phyloP scores from a whole-genome alignment of 495 filamentous ascomycete species.

The Aspergillus taichungensis region DNA sequence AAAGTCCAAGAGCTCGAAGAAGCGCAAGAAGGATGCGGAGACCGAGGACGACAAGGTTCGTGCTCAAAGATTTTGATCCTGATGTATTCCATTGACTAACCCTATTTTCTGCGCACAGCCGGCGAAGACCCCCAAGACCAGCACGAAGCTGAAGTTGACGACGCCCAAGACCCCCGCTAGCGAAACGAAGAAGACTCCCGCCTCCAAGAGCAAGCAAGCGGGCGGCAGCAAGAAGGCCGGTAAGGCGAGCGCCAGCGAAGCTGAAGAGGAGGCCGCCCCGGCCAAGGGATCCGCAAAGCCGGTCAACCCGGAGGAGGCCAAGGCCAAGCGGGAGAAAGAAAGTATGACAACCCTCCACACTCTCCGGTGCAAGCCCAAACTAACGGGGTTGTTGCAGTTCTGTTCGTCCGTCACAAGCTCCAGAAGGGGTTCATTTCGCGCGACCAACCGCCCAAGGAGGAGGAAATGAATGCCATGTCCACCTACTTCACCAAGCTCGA shows the following conservation, averaged over 20 bases:
- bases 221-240: constrained; percentile 26
- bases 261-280: constrained; percentile 33
- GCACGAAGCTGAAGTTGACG: constrained; percentile 45
- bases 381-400: constrained; percentile 36
- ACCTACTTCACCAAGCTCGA: constrained; percentile 74
- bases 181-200: constrained; percentile 41
- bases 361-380: background rate
- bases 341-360: constrained; percentile 33
- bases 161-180: constrained; percentile 43
- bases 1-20: constrained; percentile 50
- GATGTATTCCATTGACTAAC: too few species aligned
- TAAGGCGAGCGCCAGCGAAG: constrained; percentile 37
- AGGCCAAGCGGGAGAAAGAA: constrained; percentile 59
- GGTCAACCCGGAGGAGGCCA: constrained; percentile 50
- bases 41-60: constrained; percentile 39
- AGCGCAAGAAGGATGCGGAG: constrained; percentile 60
- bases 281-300: constrained; percentile 46
- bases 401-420: constrained; percentile 81
- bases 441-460: constrained; percentile 70
- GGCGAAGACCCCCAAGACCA: constrained; percentile 53
- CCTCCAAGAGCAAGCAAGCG: constrained; percentile 53
- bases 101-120: constrained; percentile 23
- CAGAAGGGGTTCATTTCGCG: constrained; percentile 83
- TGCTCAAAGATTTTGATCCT: background rate
- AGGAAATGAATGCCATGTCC: constrained; percentile 83